A percentile compares a stretch with the other conserved stretches of the same genome.
Conservation (phyloP, 768 basidiomycete species). For the Serendipita sp. region DNA sequence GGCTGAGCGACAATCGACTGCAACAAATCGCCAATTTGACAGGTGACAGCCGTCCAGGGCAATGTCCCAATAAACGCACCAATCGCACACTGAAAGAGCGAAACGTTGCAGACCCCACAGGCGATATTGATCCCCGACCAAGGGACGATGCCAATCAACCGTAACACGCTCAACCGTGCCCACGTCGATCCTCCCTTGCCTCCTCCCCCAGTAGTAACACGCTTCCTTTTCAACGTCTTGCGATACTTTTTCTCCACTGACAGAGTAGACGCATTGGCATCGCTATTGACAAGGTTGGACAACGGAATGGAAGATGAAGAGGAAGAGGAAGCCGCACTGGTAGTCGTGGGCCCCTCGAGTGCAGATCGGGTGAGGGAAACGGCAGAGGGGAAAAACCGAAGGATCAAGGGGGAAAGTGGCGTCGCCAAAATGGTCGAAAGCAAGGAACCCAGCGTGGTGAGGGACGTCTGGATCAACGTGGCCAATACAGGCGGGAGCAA, state of each 20-base stretch:
- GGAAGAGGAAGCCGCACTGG: constrained; percentile 22
- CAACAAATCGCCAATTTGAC: constrained; percentile 79
- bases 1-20: constrained; percentile 62
- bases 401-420: constrained; percentile 72
- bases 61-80: constrained; percentile 72
- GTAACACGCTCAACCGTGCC: constrained; percentile 75
- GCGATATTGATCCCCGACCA: constrained; percentile 98
- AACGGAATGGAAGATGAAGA: constrained; percentile 14
- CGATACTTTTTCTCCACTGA: too few relatives aligned
- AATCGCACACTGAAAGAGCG: constrained; percentile 54
- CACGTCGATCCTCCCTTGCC: constrained; percentile 30
- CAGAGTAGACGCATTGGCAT: too few relatives aligned
- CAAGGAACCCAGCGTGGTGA: constrained; percentile 77
- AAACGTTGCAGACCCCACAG: constrained; percentile 79
- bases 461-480: constrained; percentile 59
- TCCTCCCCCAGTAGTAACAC: too few relatives aligned
- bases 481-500: constrained; percentile 71
- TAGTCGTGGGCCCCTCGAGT: constrained; percentile 33
- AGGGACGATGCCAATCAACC: constrained; percentile 83
- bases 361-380: constrained; percentile 72
- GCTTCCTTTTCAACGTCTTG: too few relatives aligned
- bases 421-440: constrained; percentile 65
- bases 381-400: constrained; percentile 66
- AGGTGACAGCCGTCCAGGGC: constrained; percentile 86
- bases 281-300: too few relatives aligned